Evolutionary conservation across 345 rosid species (phyloP), one percentile per base, ranked within the genome.

Genomic region (Eutrema heterophyllum): DNA sequence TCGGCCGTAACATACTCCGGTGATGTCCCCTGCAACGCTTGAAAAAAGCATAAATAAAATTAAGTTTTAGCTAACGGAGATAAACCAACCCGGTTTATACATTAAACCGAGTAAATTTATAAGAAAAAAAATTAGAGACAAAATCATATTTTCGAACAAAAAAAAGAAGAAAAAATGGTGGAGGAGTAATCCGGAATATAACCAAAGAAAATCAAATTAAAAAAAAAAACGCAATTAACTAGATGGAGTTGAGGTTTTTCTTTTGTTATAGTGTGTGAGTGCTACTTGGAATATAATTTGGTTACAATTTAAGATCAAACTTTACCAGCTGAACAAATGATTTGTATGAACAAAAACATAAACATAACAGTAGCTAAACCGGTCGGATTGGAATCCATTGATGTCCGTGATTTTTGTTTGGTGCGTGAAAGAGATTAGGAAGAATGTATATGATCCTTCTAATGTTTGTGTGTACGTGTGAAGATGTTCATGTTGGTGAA

Each of bases 1-100:
- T 3, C 80, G 46, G 14, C 82, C 85, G 59, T 84, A 83, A 57
- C 68, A 74, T 3, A 81, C 81, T 5, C 83, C 84, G 12, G 79
- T 55, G 9, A 73, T 44, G 9, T 43, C 70, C 5, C 70, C 77
- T 9, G 29, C 12, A 0, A 72, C 77, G 15, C 77, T 57, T 72
- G 9, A 9, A 43, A 9, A 54, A 7, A 32, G 24, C 18, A 33
- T 15, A 14, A 10, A 12, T 30, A 0, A 26, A 3, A n/a, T 7
- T 1, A 54, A 67, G 27, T 12, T 7, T 43, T 24, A 11, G 52
- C 13, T 56, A 18, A 33, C 10, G 21, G 36, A 36, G 5, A 38
- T 16, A 6, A 61, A 72, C 33, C 45, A 30, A 29, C 1, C 60
- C 61, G 75, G 41, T 59, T 57, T 52, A 43, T 9, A 44, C 1